These are phyloP conservation scores for Trifolium fragiferum DNA, from an alignment of 306 rosid species.

Conservation along the genomic window DNA sequence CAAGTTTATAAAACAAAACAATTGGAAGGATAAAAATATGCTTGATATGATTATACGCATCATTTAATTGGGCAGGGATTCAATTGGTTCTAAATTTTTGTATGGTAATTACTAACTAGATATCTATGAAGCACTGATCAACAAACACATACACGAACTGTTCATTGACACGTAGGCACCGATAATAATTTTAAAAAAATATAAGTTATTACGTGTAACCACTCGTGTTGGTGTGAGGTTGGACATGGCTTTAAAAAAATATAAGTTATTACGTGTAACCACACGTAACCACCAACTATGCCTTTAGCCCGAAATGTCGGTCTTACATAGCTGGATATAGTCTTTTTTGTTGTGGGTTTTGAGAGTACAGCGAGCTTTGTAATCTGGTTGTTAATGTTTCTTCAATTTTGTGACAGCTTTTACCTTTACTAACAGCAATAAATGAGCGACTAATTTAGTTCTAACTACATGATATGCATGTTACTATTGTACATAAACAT, in stretches of 20 bases:
- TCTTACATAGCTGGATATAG: neutral
- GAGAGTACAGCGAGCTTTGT: neutral
- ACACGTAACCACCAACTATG: neutral
- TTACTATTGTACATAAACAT: conserved; percentile 9
- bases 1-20: conserved; percentile 20
- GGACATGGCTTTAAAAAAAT: no score
- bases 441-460: conserved; percentile 20
- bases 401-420: conserved; percentile 1
- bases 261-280: neutral
- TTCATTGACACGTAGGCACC: neutral
- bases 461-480: neutral
- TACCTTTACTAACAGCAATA: neutral
- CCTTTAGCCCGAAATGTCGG: neutral
- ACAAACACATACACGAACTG: neutral
- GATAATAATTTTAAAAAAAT: neutral
- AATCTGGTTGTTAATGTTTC: conserved; percentile 1
- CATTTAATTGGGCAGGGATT: conserved; percentile 3
- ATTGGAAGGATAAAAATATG: neutral
- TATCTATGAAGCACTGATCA: neutral
- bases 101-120: conserved; percentile 15
- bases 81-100: neutral
- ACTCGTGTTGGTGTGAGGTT: no score
- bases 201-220: no score
- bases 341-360: neutral
- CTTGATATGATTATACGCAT: conserved; percentile 18